Evolutionary conservation across 176 grass and related monocot species (phyloP).

Genomic region (Carex kokanica): DNA sequence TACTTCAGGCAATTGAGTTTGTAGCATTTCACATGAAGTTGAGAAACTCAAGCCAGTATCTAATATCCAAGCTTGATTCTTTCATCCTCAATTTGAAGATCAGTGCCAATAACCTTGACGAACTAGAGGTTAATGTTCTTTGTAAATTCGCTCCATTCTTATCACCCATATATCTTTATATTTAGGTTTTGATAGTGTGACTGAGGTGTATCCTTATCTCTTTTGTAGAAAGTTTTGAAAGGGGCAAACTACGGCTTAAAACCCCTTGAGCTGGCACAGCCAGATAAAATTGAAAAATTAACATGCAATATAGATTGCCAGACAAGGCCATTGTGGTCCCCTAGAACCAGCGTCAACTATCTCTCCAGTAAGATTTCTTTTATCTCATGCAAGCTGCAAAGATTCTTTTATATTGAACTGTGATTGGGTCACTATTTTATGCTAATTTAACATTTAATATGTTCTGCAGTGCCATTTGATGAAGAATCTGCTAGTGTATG

Average conservation of each 20-base stretch:
- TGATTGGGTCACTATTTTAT: conserved; percentile 13
- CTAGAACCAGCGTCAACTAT: conserved; percentile 64
- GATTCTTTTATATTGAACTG: conserved; percentile 15
- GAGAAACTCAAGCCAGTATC: conserved; percentile 67
- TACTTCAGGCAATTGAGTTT: conserved; percentile 86
- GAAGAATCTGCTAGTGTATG: conserved; percentile 40
- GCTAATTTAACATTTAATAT: conserved; percentile 16
- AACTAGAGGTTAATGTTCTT: conserved; percentile 64
- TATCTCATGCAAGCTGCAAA: conserved; percentile 8
- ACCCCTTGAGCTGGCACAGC: conserved; percentile 68
- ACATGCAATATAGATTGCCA: conserved; percentile 87
- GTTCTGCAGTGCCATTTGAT: conserved; percentile 63
- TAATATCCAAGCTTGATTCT: conserved; percentile 62
- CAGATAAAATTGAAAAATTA: conserved; percentile 58
- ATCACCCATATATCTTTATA: not conserved
- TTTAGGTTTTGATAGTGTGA: conserved; percentile 3
- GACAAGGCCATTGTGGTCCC: conserved; percentile 88
- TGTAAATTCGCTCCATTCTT: not conserved
- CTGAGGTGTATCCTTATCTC: not conserved
- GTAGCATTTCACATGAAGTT: conserved; percentile 80
- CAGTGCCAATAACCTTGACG: conserved; percentile 64
- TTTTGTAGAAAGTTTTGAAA: conserved; percentile 55
- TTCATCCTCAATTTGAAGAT: conserved; percentile 70
- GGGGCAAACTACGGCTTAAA: conserved; percentile 50
- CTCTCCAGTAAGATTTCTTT: conserved; percentile 56